Percentiles rank a stretch among this genome's conserved stretches.
Evolutionary conservation across 2,329 filamentous ascomycete species (phyloP).

Genomic region (Pyrenophora tritici-repentis): DNA sequence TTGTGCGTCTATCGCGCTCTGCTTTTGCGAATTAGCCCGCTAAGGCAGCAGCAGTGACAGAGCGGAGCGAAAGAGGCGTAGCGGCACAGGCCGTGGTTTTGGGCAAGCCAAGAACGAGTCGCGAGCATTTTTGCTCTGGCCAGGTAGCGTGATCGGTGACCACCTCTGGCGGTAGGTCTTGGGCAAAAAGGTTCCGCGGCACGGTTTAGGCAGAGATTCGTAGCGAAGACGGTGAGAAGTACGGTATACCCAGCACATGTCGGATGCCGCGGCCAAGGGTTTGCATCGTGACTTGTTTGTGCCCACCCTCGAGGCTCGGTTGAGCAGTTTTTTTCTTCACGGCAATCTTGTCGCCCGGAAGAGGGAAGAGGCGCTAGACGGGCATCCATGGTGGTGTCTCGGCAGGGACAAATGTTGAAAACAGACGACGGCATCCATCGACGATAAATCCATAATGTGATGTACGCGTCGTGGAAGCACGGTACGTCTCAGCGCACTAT

Average conservation of each 20-base stretch:
- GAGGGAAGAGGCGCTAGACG: constrained; percentile 26
- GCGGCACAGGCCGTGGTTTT: constrained; percentile 2
- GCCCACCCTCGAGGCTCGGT: constrained; percentile 19
- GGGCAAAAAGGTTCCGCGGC: too few relatives aligned
- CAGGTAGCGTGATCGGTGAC: constrained; percentile 7
- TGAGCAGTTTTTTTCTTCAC: constrained; percentile 6
- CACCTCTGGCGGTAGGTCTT: neutral
- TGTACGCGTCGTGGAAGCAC: constrained; percentile 39
- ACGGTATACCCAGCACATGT: constrained; percentile 9
- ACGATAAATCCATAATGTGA: constrained; percentile 32
- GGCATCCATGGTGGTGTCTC: constrained; percentile 25
- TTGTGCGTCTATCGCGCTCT: constrained; percentile 15
- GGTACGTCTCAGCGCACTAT: constrained; percentile 44
- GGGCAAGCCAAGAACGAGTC: constrained; percentile 12
- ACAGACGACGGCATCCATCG: constrained; percentile 29
- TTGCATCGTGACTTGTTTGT: constrained; percentile 17
- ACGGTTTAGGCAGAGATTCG: neutral
- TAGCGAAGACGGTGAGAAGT: constrained; percentile 7
- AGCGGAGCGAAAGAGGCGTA: constrained; percentile 8
- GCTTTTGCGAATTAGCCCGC: constrained; percentile 6
- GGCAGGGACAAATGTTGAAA: constrained; percentile 29
- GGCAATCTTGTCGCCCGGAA: constrained; percentile 20
- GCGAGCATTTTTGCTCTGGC: neutral
- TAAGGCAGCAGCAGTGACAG: constrained; percentile 5
- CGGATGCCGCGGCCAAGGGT: constrained; percentile 14